These are phyloP conservation scores for Spiraea crenata DNA, from an alignment of 331 rosid genomes.

Conservation along the genomic window DNA sequence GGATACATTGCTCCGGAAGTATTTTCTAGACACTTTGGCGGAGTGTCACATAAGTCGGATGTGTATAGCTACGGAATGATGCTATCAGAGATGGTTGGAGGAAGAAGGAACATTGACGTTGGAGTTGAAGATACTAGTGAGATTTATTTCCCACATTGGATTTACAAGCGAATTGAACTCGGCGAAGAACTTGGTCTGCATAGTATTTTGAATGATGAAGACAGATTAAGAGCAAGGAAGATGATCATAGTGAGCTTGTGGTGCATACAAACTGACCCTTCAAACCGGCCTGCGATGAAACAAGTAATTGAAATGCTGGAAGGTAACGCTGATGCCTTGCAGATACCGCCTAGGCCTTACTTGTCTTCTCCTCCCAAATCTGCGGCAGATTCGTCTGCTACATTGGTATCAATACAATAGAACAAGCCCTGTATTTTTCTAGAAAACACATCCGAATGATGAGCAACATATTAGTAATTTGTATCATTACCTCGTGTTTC, in stretches of 20 bases:
- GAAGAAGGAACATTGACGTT: constrained; percentile 22
- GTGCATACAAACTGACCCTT: constrained; percentile 26
- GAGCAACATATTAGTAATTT: not conserved
- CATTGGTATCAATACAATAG: not conserved
- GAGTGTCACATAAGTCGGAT: constrained; percentile 46
- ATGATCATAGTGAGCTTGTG: constrained; percentile 25
- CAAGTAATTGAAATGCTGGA: constrained; percentile 25
- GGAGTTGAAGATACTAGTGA: constrained; percentile 37
- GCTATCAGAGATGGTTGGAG: constrained; percentile 46
- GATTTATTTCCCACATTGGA: constrained; percentile 50
- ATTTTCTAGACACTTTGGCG: constrained; percentile 40
- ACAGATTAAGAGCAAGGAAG: constrained; percentile 18
- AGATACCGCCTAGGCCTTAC: constrained; percentile 13
- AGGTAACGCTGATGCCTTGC: constrained; percentile 7
- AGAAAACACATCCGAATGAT: not conserved
- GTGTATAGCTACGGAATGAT: constrained; percentile 57
- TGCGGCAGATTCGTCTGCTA: not conserved
- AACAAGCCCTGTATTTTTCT: not conserved
- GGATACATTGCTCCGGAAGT: constrained; percentile 60
- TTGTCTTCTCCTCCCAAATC: constrained; percentile 7
- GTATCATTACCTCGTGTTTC: no score
- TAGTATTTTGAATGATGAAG: constrained; percentile 19
- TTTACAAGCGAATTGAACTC: constrained; percentile 28
- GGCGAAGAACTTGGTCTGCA: constrained; percentile 31
- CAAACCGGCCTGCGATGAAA: constrained; percentile 9